Evolutionary conservation across 495 filamentous ascomycete genomes (phyloP).

Genomic region (Aspergillus bertholletiae): DNA sequence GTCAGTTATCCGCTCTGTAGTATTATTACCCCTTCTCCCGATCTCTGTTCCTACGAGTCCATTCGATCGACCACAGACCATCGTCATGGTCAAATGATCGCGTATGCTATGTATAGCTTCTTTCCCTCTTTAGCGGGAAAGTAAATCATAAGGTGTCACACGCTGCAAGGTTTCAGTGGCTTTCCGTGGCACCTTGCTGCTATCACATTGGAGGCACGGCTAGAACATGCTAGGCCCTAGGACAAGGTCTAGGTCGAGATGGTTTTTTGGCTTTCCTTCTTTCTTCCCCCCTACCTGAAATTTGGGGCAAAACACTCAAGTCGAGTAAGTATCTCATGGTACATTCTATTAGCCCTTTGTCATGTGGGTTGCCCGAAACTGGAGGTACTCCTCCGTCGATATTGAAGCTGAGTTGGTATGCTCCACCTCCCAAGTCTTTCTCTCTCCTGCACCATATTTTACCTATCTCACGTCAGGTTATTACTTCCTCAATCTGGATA

Average conservation of each 20-base stretch:
- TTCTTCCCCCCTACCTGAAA: too few relatives aligned
- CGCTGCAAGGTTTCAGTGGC: not conserved
- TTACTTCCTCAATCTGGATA: not conserved
- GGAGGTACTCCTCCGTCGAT: too few relatives aligned
- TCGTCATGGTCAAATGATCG: not conserved
- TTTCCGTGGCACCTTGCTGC: slow-evolving; percentile 4
- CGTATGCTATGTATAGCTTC: not conserved
- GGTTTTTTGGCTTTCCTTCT: not conserved
- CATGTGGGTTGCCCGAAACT: too few relatives aligned
- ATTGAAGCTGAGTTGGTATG: too few relatives aligned
- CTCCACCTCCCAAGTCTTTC: too few relatives aligned
- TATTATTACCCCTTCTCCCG: not conserved
- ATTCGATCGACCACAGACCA: not conserved
- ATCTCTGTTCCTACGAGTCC: not conserved
- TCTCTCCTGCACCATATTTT: too few relatives aligned
- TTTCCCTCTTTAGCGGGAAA: not conserved
- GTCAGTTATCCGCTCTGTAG: too few relatives aligned
- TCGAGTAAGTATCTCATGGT: too few relatives aligned
- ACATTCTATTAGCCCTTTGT: too few relatives aligned
- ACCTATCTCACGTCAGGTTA: too few relatives aligned
- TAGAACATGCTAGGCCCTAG: not conserved
- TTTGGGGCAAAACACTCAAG: too few relatives aligned
- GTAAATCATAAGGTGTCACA: not conserved
- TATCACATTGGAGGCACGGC: not conserved
- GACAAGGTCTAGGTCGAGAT: not conserved